Evolutionary conservation across 768 basidiomycete species (phyloP), one percentile per base, ranked within the genome.

Genomic region (Cystobasidium ongulense): DNA sequence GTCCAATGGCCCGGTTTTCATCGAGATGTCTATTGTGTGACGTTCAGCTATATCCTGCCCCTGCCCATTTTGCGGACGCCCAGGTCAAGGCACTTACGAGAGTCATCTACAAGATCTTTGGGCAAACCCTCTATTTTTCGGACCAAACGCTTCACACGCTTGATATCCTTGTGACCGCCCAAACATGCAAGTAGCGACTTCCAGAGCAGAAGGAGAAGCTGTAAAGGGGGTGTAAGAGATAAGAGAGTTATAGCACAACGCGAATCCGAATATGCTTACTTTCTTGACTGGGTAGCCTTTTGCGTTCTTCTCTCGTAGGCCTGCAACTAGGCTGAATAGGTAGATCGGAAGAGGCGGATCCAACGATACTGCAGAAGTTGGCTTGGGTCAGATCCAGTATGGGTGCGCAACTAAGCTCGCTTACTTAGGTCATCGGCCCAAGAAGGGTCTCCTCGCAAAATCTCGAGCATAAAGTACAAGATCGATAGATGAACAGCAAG

Each of bases 261-360:
- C 7, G 15, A 21, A 35, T 10, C 11, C n/a, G 0, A 23, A 29
- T 11, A 0, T 3, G n/a, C 80, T 25, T 65, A 90, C 93, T 86
- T 97, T 97, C 83, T 98, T 99, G 78, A 96, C 90, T 0, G 96
- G 96, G 82, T 96, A 99, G 4, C 91, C 91, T 79, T 91, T 93
- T 1, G 92, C 90, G 79, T 89, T 90, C 82, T 92, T 92, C 80
- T 98, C 95, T 76, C 91, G 88, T 50, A 97, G 83, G 50, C 88
- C 88, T 27, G 92, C 88, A n/a, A 97, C 88, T 59, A 93, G 86
- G 67, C 89, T 89, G 83, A 96, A 91, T 21, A 98, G 84, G 79
- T 93, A 93, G 7, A 95, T 88, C 0, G 95, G 94, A 25, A 98
- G 83, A 15, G 96, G 94, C 15, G 94, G 94, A 59, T 95, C 91